Evolutionary conservation across 495 filamentous ascomycete genomes (phyloP).

Genomic region (Tuber indicum): DNA sequence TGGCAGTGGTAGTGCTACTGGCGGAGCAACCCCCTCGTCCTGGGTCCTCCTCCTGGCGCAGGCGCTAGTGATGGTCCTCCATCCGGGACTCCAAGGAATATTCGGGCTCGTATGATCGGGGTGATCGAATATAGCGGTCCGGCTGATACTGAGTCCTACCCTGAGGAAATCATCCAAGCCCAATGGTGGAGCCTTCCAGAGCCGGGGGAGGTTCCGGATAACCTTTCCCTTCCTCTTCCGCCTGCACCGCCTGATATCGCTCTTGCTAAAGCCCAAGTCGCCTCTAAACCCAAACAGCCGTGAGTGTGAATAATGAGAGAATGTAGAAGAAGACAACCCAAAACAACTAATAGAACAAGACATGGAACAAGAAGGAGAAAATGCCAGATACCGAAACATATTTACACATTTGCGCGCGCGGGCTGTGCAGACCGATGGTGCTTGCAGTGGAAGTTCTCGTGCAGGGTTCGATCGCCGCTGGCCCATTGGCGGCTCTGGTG

Average conservation of each 20-base stretch:
- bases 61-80: background rate
- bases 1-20: background rate
- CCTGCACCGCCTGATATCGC: constrained; percentile 7
- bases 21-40: background rate
- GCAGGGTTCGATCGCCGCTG: constrained; percentile 23
- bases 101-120: background rate
- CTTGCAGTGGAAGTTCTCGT: constrained; percentile 34
- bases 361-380: background rate
- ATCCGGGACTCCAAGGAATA: background rate
- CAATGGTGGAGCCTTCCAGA: background rate
- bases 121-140: background rate
- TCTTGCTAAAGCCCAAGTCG: background rate
- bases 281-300: background rate
- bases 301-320: background rate
- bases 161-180: background rate
- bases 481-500: constrained; percentile 31
- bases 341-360: background rate
- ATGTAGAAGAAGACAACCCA: background rate
- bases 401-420: constrained; percentile 6
- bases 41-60: background rate
- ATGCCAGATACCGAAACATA: background rate
- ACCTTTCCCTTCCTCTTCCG: background rate
- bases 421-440: constrained; percentile 36
- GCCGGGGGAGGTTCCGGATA: background rate
- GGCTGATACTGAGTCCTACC: background rate